These are phyloP conservation scores for Glebionis coronaria DNA, from an alignment of 129 eudicot species.

Conservation along the genomic window DNA sequence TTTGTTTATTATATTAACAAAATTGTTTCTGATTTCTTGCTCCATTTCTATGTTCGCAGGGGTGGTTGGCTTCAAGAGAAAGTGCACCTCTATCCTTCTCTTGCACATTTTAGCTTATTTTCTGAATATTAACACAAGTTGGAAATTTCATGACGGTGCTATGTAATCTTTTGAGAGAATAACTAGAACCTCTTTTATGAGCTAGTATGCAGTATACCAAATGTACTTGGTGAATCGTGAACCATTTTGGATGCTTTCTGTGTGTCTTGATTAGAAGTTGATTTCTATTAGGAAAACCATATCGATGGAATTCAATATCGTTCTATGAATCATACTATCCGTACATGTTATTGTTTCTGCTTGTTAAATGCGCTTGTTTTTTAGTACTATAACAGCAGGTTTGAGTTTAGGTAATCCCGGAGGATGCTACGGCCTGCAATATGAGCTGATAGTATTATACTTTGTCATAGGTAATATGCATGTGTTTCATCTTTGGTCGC, in stretches of 20 bases:
- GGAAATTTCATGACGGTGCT: conserved; percentile 3
- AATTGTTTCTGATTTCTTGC: background rate
- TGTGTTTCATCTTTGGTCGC: no score
- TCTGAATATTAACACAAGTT: conserved; percentile 8
- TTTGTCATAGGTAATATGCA: no score
- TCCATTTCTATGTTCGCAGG: conserved; percentile 1
- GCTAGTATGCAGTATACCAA: background rate
- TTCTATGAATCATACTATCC: background rate
- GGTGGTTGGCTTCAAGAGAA: conserved; percentile 2
- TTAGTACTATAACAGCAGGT: no score
- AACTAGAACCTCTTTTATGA: conserved; percentile 7
- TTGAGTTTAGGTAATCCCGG: no score
- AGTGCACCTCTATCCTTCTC: background rate
- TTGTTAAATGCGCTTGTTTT: background rate
- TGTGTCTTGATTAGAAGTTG: background rate
- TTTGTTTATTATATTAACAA: background rate
- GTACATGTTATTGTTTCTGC: background rate
- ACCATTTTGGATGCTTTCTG: background rate
- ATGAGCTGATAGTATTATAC: no score
- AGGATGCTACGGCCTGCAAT: no score
- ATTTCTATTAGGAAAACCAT: background rate
- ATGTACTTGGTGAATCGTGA: background rate
- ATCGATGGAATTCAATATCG: background rate
- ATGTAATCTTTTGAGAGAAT: conserved; percentile 10
- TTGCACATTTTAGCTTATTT: background rate